Conservation (phyloP, 2,329 filamentous ascomycete genomes). For the Cryphonectria nitschkei region DNA sequence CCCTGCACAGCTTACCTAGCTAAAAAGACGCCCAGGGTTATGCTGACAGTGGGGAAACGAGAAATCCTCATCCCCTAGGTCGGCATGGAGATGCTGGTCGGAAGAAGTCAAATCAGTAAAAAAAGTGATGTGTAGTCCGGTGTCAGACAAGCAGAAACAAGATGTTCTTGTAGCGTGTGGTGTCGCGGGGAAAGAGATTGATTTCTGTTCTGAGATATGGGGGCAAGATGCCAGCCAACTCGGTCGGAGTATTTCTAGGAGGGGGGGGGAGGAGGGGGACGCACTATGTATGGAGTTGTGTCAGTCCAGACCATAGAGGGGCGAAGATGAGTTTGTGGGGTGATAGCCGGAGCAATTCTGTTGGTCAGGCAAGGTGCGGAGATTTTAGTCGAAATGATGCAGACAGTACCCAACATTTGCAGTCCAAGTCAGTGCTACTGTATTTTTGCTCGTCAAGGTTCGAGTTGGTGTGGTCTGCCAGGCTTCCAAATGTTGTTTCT, state of each 20-base stretch:
- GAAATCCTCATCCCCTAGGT: neutral
- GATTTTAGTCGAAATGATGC: neutral
- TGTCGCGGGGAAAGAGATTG: neutral
- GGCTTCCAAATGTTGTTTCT: neutral
- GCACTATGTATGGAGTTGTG: neutral
- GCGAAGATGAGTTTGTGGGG: neutral
- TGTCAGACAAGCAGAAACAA: neutral
- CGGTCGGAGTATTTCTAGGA: neutral
- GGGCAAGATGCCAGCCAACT: neutral
- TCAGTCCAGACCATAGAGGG: neutral
- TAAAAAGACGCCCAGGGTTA: neutral
- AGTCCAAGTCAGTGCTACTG: neutral
- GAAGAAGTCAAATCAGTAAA: neutral
- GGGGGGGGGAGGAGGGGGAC: neutral
- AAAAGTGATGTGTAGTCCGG: neutral
- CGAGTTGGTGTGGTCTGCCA: neutral
- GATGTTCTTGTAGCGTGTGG: neutral
- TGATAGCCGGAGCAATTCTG: neutral
- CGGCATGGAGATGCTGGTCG: neutral
- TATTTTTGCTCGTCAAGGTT: too few species aligned
- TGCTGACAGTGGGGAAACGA: neutral
- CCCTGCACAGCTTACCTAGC: neutral
- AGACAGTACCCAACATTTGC: neutral
- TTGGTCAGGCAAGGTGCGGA: constrained; percentile 1
- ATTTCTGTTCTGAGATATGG: too few species aligned